Conservation (phyloP, 306 rosid genomes). For the Albizia julibrissin region DNA sequence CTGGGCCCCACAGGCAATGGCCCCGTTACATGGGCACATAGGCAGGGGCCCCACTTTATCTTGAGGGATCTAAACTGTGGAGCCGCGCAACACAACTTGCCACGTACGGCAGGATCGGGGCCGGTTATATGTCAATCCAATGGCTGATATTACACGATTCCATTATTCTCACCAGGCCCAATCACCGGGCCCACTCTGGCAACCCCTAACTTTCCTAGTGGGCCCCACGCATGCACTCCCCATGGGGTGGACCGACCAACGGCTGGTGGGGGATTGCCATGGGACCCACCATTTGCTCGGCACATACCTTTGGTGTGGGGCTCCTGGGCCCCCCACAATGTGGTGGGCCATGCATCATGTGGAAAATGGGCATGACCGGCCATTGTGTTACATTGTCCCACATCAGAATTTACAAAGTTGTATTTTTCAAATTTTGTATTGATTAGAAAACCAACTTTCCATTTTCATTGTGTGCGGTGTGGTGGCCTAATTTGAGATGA, state of each 20-base stretch:
- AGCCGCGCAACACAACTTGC: no score
- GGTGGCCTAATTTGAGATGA: no score
- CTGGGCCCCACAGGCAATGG: no score
- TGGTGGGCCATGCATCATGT: neutral
- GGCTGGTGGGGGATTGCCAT: neutral
- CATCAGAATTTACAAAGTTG: neutral
- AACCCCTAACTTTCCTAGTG: neutral
- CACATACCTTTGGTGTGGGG: neutral
- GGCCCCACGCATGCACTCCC: neutral
- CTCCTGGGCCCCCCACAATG: neutral
- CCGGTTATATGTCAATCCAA: neutral
- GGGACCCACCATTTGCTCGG: neutral
- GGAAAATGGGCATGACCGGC: neutral
- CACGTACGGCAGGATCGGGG: neutral
- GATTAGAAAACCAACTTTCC: neutral
- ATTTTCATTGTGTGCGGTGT: neutral
- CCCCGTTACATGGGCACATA: no score
- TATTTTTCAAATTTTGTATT: neutral
- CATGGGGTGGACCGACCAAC: neutral
- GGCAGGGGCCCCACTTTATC: no score
- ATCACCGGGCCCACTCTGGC: neutral
- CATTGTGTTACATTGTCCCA: neutral
- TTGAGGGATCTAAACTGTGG: no score
- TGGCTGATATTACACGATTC: neutral
- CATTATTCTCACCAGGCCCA: neutral